Evolutionary conservation across 176 grass and related monocot genomes (phyloP).

Genomic region (Pontederia paniculata): DNA sequence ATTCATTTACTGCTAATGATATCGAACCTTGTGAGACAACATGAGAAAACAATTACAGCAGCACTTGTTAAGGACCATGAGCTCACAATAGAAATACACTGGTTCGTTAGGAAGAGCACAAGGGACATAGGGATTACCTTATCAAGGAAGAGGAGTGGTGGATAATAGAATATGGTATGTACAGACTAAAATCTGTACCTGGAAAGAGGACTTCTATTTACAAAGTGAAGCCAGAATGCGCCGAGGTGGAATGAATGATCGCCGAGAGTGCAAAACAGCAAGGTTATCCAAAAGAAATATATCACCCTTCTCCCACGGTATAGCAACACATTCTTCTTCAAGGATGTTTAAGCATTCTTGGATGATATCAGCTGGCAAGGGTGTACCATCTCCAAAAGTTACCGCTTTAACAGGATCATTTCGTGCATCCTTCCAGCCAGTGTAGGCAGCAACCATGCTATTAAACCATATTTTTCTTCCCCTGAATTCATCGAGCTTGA

Average conservation of each 20-base stretch:
- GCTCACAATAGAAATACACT: too few relatives aligned
- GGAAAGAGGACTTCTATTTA: conserved; percentile 29
- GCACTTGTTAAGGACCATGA: too few relatives aligned
- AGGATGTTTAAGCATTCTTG: conserved; percentile 51
- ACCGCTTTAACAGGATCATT: conserved; percentile 86
- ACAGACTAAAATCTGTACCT: too few relatives aligned
- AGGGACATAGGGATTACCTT: too few relatives aligned
- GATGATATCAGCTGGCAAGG: conserved; percentile 47
- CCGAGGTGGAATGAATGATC: conserved; percentile 64
- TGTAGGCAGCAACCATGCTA: conserved; percentile 94
- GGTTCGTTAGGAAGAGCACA: too few relatives aligned
- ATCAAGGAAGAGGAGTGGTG: too few relatives aligned
- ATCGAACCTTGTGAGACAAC: too few relatives aligned
- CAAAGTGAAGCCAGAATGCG: conserved; percentile 85
- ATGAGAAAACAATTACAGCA: too few relatives aligned
- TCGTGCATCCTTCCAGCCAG: conserved; percentile 73
- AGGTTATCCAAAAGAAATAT: conserved; percentile 74
- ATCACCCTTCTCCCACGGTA: conserved; percentile 75
- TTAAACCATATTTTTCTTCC: conserved; percentile 88
- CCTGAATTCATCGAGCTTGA: conserved; percentile 53
- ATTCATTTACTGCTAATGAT: too few relatives aligned
- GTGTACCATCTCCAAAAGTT: conserved; percentile 59
- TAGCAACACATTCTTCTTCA: conserved; percentile 52
- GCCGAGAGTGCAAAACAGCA: conserved; percentile 62
- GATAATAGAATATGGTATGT: too few relatives aligned